Conservation (phyloP, 345 rosid species). For the Cardamine resedifolia region DNA sequence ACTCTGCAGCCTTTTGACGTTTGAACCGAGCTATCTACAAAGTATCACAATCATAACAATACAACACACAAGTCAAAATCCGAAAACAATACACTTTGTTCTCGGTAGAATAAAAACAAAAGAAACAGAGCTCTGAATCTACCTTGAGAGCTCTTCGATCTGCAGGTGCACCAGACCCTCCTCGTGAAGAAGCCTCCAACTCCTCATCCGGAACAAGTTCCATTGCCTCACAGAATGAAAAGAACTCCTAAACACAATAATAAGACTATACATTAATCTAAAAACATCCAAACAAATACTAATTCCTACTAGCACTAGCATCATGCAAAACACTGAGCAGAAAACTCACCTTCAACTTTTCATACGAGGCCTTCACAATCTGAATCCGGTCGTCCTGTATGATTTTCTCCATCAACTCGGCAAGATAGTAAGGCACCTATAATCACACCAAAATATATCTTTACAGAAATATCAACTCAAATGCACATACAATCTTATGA, state of each 20-base stretch:
- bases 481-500: not conserved
- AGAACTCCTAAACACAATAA: conserved; percentile 59
- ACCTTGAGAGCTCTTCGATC: conserved; percentile 92
- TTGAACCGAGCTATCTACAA: conserved; percentile 80
- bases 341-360: conserved; percentile 64
- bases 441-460: not conserved
- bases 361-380: conserved; percentile 55
- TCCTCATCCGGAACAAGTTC: conserved; percentile 78
- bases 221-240: conserved; percentile 85
- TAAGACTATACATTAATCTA: not conserved
- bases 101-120: conserved; percentile 4
- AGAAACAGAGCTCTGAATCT: not conserved
- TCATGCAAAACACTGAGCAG: conserved; percentile 7
- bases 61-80: not conserved
- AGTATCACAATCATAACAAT: conserved; percentile 11
- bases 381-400: conserved; percentile 61
- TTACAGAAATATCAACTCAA: not conserved
- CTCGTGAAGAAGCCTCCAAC: conserved; percentile 51
- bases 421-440: conserved; percentile 82
- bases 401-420: conserved; percentile 74
- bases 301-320: not conserved
- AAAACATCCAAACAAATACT: not conserved
- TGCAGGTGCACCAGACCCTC: conserved; percentile 50
- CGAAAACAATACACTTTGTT: not conserved
- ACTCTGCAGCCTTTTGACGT: conserved; percentile 78